phyloP scores from a whole-genome alignment of 2,329 filamentous ascomycete genomes.

The Ascochyta rabiei region DNA sequence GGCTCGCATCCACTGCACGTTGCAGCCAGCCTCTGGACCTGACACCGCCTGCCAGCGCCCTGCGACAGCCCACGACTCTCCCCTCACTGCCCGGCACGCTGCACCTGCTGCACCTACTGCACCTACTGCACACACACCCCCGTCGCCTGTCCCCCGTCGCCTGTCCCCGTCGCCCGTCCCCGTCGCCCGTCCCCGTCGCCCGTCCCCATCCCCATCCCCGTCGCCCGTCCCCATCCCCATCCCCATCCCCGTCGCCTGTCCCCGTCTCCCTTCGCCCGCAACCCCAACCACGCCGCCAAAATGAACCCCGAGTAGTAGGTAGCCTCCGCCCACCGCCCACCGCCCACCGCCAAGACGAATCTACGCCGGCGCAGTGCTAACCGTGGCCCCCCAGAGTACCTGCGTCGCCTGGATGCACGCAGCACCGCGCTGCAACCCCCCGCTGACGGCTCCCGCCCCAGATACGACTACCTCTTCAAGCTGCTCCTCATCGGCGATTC shows the following conservation, averaged over 20 bases:
- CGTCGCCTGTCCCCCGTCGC: too few species aligned
- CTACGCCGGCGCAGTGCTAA: conserved; percentile 31
- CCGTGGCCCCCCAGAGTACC: conserved; percentile 33
- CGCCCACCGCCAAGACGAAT: conserved; percentile 28
- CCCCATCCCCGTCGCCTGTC: too few species aligned
- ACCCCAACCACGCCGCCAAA: conserved; percentile 51
- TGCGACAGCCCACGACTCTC: conserved; percentile 31
- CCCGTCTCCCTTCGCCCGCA: conserved; percentile 17
- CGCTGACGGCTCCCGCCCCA: conserved; percentile 51
- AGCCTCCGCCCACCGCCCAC: conserved; percentile 38
- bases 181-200: too few species aligned
- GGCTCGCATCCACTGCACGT: conserved; percentile 17
- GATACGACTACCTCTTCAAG: conserved; percentile 99
- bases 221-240: too few species aligned
- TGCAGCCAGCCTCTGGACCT: conserved; percentile 24
- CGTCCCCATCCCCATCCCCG: too few species aligned
- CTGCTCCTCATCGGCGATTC: conserved; percentile 99
- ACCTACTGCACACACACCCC: conserved; percentile 14
- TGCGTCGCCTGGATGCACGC: neutral
- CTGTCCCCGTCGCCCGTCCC: too few species aligned
- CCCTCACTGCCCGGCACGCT: conserved; percentile 4
- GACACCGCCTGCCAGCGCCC: conserved; percentile 33
- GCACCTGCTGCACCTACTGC: conserved; percentile 2
- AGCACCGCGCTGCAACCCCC: conserved; percentile 10
- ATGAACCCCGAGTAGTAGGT: conserved; percentile 96